Evolutionary conservation across 2,329 filamentous ascomycete species (phyloP).

Genomic region (Stagonosporopsis cucurbitacearum): DNA sequence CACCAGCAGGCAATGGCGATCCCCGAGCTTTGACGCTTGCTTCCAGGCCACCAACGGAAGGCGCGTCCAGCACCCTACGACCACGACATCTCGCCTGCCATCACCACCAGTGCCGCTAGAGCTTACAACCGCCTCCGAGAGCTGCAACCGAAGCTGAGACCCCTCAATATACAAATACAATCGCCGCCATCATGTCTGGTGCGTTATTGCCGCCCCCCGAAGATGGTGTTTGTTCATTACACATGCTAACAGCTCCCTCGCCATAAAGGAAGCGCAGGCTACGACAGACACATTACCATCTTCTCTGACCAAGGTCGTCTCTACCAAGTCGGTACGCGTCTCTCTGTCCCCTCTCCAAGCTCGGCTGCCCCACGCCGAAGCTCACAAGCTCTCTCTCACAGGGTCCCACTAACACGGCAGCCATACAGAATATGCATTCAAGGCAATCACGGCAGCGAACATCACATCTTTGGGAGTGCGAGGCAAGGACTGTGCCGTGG

Average conservation of each 20-base stretch:
- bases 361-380: slow-evolving; percentile 1
- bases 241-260: slow-evolving; percentile 40
- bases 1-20: slow-evolving; percentile 11
- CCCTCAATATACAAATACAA: slow-evolving; percentile 32
- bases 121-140: slow-evolving; percentile 40
- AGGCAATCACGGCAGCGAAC: slow-evolving; percentile 98
- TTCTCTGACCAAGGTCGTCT: slow-evolving; percentile 98
- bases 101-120: slow-evolving; percentile 30
- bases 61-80: slow-evolving; percentile 41
- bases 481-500: slow-evolving; percentile 96
- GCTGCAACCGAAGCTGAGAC: slow-evolving; percentile 41
- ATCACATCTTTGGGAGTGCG: slow-evolving; percentile 97
- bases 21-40: slow-evolving; percentile 25
- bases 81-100: slow-evolving; percentile 30
- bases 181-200: slow-evolving; percentile 51
- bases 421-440: slow-evolving; percentile 95
- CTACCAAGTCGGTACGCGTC: slow-evolving; percentile 93
- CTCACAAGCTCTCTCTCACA: slow-evolving; percentile 3
- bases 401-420: slow-evolving; percentile 25
- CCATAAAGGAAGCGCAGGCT: slow-evolving; percentile 63
- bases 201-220: slow-evolving; percentile 30
- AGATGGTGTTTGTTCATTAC: slow-evolving; percentile 20
- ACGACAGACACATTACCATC: slow-evolving; percentile 99
- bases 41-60: slow-evolving; percentile 39
- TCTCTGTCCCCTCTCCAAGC: neutral